phyloP scores from a whole-genome alignment of 345 rosid genomes.

The Conringia planisiliqua region DNA sequence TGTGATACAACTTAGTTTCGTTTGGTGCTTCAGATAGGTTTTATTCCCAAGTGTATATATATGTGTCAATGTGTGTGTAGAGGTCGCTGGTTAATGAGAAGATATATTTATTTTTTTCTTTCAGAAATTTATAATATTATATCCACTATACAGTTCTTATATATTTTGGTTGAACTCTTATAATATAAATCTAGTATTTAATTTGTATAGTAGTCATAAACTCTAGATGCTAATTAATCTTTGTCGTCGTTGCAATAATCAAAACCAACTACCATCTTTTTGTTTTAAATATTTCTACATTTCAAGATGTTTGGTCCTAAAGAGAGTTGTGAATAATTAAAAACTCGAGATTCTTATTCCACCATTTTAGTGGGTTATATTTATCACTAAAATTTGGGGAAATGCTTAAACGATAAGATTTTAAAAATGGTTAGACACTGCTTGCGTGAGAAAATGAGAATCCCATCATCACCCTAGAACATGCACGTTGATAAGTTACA shows the following conservation, averaged over 20 bases:
- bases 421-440: neutral
- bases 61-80: neutral
- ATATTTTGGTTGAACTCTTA: conserved; percentile 18
- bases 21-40: conserved; percentile 10
- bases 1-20: conserved; percentile 12
- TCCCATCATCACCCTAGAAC: conserved; percentile 12
- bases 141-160: conserved; percentile 20
- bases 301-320: conserved; percentile 14
- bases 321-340: neutral
- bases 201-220: neutral
- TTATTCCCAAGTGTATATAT: neutral
- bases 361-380: neutral
- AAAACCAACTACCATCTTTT: conserved; percentile 20
- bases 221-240: conserved; percentile 26
- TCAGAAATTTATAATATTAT: neutral
- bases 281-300: neutral
- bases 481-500: conserved; percentile 5
- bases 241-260: conserved; percentile 29
- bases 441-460: conserved; percentile 20
- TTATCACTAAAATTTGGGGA: neutral
- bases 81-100: neutral
- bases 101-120: neutral
- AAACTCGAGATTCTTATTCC: conserved; percentile 17
- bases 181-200: neutral
- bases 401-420: neutral